Percentiles rank a stretch among this genome's conserved stretches.
phyloP scores from a whole-genome alignment of 257 asterid genomes.

The Nicotiana obtusifolia region DNA sequence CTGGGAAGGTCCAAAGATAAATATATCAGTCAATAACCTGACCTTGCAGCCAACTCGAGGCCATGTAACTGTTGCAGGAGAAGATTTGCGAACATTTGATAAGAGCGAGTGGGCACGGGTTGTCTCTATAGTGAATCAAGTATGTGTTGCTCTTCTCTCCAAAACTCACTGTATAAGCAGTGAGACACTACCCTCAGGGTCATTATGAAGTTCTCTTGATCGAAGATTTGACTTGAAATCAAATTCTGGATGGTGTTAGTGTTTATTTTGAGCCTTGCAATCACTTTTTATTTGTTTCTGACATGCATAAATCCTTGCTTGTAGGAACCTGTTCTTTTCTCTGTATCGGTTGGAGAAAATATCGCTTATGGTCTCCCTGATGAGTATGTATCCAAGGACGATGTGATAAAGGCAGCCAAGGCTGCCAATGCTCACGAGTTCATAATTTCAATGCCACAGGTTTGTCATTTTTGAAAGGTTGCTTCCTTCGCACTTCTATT shows the following conservation, averaged over 20 bases:
- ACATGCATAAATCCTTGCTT: slow-evolving; percentile 10
- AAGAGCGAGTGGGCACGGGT: slow-evolving; percentile 95
- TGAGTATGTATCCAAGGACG: slow-evolving; percentile 79
- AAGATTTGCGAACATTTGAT: slow-evolving; percentile 87
- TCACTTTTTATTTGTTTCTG: slow-evolving; percentile 15
- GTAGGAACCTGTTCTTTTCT: slow-evolving; percentile 94
- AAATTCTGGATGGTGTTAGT: not conserved
- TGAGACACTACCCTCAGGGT: not conserved
- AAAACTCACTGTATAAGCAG: not conserved
- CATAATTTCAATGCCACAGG: slow-evolving; percentile 91
- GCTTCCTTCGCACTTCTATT: slow-evolving; percentile 6
- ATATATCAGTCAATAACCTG: not conserved
- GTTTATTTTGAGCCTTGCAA: not conserved
- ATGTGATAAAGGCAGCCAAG: slow-evolving; percentile 89
- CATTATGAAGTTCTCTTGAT: not conserved
- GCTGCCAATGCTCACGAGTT: slow-evolving; percentile 99
- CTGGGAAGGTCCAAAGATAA: slow-evolving; percentile 1
- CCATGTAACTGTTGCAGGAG: slow-evolving; percentile 89
- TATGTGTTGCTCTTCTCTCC: slow-evolving; percentile 26
- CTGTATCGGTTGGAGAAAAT: slow-evolving; percentile 90
- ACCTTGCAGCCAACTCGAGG: slow-evolving; percentile 83
- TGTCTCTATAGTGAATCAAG: slow-evolving; percentile 91
- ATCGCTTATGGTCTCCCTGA: slow-evolving; percentile 97
- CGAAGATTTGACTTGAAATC: not conserved
- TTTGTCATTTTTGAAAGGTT: slow-evolving; percentile 21